Evolutionary conservation across 1,139 yeast species (phyloP).

Genomic region (Blastobotrys malaysiensis): DNA sequence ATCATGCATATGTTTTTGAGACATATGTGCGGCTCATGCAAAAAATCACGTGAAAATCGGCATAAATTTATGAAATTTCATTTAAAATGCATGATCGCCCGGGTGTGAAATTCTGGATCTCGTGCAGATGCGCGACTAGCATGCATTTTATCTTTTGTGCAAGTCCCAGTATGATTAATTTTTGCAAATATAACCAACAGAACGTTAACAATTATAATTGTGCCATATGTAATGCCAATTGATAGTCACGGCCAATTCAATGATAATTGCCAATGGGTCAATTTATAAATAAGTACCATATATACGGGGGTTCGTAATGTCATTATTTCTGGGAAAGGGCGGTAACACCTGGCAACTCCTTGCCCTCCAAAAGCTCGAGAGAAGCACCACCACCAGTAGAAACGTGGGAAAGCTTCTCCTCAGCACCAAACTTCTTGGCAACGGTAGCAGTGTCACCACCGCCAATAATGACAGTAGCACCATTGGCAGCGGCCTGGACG

Average conservation of each 20-base stretch:
- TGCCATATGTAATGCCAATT: no score
- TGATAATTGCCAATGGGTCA: no score
- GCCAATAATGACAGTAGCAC: slow-evolving; percentile 94
- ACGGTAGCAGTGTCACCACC: slow-evolving; percentile 99
- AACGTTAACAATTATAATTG: no score
- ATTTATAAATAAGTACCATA: not conserved
- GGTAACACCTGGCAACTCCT: slow-evolving; percentile 93
- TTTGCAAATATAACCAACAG: no score
- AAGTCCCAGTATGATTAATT: no score
- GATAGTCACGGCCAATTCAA: no score
- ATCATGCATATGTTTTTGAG: not conserved
- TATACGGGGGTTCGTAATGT: not conserved
- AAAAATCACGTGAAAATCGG: not conserved
- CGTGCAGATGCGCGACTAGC: no score
- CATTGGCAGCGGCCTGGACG: slow-evolving; percentile 76
- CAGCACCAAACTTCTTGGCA: slow-evolving; percentile 94
- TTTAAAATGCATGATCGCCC: no score
- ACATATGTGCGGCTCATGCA: not conserved
- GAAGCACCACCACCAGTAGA: slow-evolving; percentile 99
- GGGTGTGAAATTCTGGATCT: no score
- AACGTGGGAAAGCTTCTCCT: slow-evolving; percentile 91
- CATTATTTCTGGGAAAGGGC: slow-evolving; percentile 69
- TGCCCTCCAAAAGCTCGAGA: slow-evolving; percentile 94
- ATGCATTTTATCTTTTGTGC: no score
- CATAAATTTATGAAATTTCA: no score